Evolutionary conservation across 352 stramenopile genomes (phyloP).

Genomic region (Phytophthora macrochlamydospora): DNA sequence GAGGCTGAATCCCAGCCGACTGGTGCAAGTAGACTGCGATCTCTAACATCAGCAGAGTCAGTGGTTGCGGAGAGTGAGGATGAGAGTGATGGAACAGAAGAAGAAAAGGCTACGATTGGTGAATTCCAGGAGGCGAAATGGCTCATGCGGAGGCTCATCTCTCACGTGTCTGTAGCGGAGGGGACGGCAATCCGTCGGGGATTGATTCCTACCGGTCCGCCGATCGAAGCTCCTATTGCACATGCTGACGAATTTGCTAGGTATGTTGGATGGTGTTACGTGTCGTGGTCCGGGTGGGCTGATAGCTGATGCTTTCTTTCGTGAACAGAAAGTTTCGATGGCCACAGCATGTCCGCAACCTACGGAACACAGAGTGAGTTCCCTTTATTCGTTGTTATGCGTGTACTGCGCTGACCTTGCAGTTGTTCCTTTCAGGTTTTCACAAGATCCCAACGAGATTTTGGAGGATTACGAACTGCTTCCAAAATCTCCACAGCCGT

Average conservation of each 20-base stretch:
- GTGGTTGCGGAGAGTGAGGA: constrained; percentile 4
- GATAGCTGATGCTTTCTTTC: not conserved
- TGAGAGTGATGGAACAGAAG: constrained; percentile 9
- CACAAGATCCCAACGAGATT: constrained; percentile 51
- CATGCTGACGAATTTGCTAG: constrained; percentile 51
- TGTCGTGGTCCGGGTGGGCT: not conserved
- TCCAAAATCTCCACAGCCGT: constrained; percentile 1
- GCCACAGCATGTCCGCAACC: constrained; percentile 66
- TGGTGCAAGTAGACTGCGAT: not conserved
- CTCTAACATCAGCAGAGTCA: not conserved
- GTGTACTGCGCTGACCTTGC: constrained; percentile 12
- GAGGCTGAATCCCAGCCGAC: not conserved
- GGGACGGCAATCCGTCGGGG: constrained; percentile 36
- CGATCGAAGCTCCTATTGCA: constrained; percentile 49
- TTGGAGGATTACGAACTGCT: constrained; percentile 54
- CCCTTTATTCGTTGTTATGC: constrained; percentile 18
- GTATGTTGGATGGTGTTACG: constrained; percentile 13
- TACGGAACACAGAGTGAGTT: constrained; percentile 62
- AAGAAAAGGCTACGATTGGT: constrained; percentile 6
- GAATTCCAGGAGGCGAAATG: constrained; percentile 33
- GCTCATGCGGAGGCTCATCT: constrained; percentile 34
- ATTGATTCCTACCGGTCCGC: constrained; percentile 38
- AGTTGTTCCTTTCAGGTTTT: constrained; percentile 40
- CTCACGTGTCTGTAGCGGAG: constrained; percentile 38
- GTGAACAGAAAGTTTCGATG: constrained; percentile 75